A percentile compares a stretch with the other conserved stretches of the same genome.
These are phyloP conservation scores for Carex kokanica DNA, from an alignment of 176 grass and related monocot species.

Conservation along the genomic window DNA sequence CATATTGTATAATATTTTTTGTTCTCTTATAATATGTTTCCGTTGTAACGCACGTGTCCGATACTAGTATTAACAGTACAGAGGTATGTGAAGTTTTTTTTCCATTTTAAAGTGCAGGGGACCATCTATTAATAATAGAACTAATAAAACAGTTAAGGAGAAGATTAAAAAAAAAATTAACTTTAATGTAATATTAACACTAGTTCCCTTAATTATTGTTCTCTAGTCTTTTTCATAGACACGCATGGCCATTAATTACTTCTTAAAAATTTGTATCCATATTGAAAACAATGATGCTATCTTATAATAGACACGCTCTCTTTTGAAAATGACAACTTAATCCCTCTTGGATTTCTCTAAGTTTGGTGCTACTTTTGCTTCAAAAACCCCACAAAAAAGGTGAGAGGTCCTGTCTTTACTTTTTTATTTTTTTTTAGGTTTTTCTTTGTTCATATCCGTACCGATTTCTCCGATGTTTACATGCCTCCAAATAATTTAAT, in stretches of 20 bases:
- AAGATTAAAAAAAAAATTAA: too few relatives aligned
- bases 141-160: too few relatives aligned
- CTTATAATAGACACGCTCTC: background rate
- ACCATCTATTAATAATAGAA: too few relatives aligned
- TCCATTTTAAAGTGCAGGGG: too few relatives aligned
- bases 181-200: too few relatives aligned
- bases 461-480: slow-evolving; percentile 12
- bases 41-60: too few relatives aligned
- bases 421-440: background rate
- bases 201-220: background rate
- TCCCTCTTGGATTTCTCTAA: background rate
- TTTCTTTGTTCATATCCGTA: background rate
- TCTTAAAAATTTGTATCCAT: background rate
- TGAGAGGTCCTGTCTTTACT: slow-evolving; percentile 7
- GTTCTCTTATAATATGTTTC: too few relatives aligned
- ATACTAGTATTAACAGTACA: too few relatives aligned
- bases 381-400: slow-evolving; percentile 28
- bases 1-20: too few relatives aligned
- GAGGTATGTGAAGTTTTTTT: too few relatives aligned
- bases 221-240: background rate
- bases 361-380: slow-evolving; percentile 23
- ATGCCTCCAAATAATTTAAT: slow-evolving; percentile 19
- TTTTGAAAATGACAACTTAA: slow-evolving; percentile 1
- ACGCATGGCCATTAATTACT: background rate
- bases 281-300: slow-evolving; percentile 10